These are phyloP conservation scores for Ramaria sp. DNA, from an alignment of 768 basidiomycete species.

Conservation along the genomic window DNA sequence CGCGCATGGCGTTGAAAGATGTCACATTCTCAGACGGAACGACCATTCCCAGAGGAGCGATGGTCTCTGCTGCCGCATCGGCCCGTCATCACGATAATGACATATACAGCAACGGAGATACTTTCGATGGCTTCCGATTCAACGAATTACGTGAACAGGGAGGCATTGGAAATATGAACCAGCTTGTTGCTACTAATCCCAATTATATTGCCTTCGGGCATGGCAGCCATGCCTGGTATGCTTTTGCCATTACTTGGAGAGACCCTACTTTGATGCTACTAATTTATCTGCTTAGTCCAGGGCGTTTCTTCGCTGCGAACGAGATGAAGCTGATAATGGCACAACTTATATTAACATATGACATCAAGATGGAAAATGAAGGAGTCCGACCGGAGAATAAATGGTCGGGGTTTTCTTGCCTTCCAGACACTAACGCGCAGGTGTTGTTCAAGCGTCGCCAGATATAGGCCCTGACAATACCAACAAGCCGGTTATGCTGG, in stretches of 20 bases:
- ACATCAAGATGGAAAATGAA: constrained; percentile 20
- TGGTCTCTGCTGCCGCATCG: constrained; percentile 12
- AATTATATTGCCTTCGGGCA: constrained; percentile 8
- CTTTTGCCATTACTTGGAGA: not conserved
- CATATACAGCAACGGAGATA: constrained; percentile 9
- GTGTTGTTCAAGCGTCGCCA: constrained; percentile 15
- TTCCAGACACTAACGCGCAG: constrained; percentile 15
- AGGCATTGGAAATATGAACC: constrained; percentile 12
- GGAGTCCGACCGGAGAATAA: constrained; percentile 15
- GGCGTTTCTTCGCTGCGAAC: constrained; percentile 12
- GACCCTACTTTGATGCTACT: not conserved
- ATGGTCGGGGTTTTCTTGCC: constrained; percentile 10
- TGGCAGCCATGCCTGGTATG: constrained; percentile 11
- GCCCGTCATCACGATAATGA: constrained; percentile 13
- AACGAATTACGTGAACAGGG: not conserved
- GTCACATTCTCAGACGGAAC: constrained; percentile 14
- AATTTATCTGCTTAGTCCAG: constrained; percentile 8
- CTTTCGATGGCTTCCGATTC: constrained; percentile 14
- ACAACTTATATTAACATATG: constrained; percentile 20
- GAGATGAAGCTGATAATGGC: constrained; percentile 13
- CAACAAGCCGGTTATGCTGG: no score
- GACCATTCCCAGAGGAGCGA: constrained; percentile 15
- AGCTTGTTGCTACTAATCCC: constrained; percentile 2
- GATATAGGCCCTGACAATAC: no score
- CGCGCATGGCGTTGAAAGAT: constrained; percentile 10